Evolutionary conservation across 2,329 filamentous ascomycete genomes (phyloP), one percentile per base, ranked within the genome.

Genomic region (Aspergillus fructus): DNA sequence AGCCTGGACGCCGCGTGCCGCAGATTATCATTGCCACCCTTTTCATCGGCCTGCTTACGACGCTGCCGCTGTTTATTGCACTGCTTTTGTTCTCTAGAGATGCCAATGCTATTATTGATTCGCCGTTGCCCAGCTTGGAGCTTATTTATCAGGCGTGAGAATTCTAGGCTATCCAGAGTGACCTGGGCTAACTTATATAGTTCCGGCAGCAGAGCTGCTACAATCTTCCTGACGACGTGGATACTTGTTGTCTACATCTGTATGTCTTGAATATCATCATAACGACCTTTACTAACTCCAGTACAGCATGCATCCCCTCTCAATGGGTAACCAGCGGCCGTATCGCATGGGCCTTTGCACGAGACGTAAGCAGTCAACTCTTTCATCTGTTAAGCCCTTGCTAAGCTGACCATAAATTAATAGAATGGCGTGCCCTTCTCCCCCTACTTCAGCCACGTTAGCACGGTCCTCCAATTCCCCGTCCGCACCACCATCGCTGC

Each of bases 401-500:
- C 27, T 11, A 30, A 4, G 11, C 27, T 30, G 9, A 30, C 27
- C 8, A 4, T 9, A 11, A 4, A 30, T 30, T 4, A 30, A 30
- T 6, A 52, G 49, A 43, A 54, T 5, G 65, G 65, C 3, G 57
- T 65, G 11, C 65, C 63, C 1, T 63, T 53, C 15, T 62, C 61
- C 2, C 23, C 24, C 0, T 59, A 56, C 39, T 66, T 63, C 39
- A 40, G 56, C 54, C 68, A 64, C 0, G 51, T 66, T 21, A 48
- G 60, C 13, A 43, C 55, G 1, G 57, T 23, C 3, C 47, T 55
- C 19, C 49, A 60, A 19, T 50, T 59, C 30, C 78, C 77, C 0
- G 76, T 78, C 0, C 76, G 76, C 56, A 78, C 75, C 46, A 77
- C 76, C 0, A 64, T 78, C 15, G 60, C 76, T 0, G 76, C 73